A percentile compares a stretch with the other conserved stretches of the same genome.
phyloP scores from a whole-genome alignment of 495 filamentous ascomycete genomes.

The Talaromyces nanjingensis region DNA sequence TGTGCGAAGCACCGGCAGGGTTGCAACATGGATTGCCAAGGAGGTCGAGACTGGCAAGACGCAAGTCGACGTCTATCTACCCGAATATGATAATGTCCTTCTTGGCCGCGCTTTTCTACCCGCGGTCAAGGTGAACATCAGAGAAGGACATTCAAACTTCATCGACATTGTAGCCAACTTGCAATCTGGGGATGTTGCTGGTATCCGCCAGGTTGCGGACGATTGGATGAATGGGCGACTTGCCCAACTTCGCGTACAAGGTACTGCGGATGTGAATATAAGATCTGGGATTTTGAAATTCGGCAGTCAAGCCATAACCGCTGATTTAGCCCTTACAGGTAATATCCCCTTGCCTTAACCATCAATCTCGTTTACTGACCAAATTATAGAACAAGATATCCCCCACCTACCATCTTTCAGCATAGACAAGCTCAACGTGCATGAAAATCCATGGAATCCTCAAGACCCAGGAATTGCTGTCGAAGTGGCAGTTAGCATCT shows the following conservation, averaged over 20 bases:
- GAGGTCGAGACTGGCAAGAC: conserved; percentile 64
- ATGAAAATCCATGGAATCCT: conserved; percentile 46
- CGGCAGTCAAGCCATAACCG: conserved; percentile 62
- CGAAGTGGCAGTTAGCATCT: conserved; percentile 61
- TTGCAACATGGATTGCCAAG: conserved; percentile 74
- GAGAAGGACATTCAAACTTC: conserved; percentile 65
- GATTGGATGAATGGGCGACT: conserved; percentile 82
- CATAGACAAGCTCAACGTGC: conserved; percentile 67
- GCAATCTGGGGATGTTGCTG: conserved; percentile 66
- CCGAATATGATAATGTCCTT: conserved; percentile 72
- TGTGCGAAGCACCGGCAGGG: conserved; percentile 65
- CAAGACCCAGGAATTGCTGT: conserved; percentile 60
- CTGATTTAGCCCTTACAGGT: conserved; percentile 57
- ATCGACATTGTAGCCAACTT: conserved; percentile 75
- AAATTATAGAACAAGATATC: conserved; percentile 47
- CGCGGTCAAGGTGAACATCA: conserved; percentile 61
- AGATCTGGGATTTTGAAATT: conserved; percentile 72
- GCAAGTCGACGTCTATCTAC: conserved; percentile 69
- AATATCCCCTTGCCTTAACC: too few species aligned
- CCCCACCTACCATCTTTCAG: conserved; percentile 72
- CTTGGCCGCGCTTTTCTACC: conserved; percentile 73
- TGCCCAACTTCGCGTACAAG: conserved; percentile 57
- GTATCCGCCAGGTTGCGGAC: conserved; percentile 70
- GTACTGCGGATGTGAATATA: conserved; percentile 59
- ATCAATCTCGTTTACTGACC: neutral